A percentile compares a stretch with the other conserved stretches of the same genome.
Conservation (phyloP, 805 yeast species). For the Barnettozyma sp. region DNA sequence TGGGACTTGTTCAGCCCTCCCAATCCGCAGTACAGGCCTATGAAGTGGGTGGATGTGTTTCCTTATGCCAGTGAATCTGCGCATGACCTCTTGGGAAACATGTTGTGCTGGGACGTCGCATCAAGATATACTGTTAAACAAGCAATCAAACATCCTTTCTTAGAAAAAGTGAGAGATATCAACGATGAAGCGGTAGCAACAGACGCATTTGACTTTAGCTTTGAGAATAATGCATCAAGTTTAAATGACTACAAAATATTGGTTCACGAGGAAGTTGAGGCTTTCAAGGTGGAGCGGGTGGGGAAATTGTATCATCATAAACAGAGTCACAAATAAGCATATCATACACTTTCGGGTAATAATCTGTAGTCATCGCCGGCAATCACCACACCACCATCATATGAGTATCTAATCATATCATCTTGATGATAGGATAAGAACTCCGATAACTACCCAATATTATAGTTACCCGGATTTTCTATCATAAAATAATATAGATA, state of each 20-base stretch:
- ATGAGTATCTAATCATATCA: too few species aligned
- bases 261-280: conserved; percentile 46
- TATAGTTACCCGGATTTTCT: too few species aligned
- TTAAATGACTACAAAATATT: conserved; percentile 41
- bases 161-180: conserved; percentile 44
- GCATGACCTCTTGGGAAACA: conserved; percentile 41
- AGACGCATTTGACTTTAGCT: conserved; percentile 54
- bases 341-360: too few species aligned
- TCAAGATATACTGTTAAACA: conserved; percentile 48
- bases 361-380: too few species aligned
- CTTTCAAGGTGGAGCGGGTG: conserved; percentile 35
- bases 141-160: conserved; percentile 51
- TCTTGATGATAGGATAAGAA: too few species aligned
- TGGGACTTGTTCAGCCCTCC: conserved; percentile 41
- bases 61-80: conserved; percentile 56
- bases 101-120: conserved; percentile 61
- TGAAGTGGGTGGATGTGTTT: conserved; percentile 47
- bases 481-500: too few species aligned
- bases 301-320: conserved; percentile 9
- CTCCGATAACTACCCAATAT: too few species aligned
- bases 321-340: too few species aligned
- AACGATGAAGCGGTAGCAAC: conserved; percentile 50
- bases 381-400: too few species aligned
- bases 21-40: conserved; percentile 34
- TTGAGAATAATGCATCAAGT: conserved; percentile 41